Percentiles rank a stretch among this genome's conserved stretches.
Conservation (phyloP, 495 filamentous ascomycete species). For the Friedmanniomyces simplex region DNA sequence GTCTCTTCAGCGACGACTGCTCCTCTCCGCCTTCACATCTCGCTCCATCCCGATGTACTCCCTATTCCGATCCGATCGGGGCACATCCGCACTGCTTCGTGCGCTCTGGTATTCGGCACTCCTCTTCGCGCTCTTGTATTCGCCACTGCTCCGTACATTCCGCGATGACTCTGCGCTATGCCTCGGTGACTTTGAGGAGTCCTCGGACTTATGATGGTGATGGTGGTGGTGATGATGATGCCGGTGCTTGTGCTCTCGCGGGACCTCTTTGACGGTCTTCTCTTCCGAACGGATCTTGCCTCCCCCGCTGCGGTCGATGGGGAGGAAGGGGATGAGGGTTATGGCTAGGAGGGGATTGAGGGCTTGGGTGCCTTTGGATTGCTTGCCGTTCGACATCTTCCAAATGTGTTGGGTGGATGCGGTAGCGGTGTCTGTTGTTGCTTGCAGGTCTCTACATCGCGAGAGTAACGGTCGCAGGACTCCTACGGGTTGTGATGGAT, state of each 20-base stretch:
- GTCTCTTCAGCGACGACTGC: background rate
- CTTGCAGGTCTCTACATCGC: background rate
- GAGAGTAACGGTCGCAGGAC: too few relatives aligned
- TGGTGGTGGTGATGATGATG: background rate
- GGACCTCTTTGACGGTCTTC: background rate
- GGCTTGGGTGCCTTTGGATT: background rate
- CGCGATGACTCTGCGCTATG: background rate
- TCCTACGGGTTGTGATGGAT: background rate
- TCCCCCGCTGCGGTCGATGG: background rate
- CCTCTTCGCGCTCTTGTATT: background rate
- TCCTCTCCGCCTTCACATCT: background rate
- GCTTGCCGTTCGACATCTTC: background rate
- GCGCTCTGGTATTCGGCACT: background rate
- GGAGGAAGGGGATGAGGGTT: background rate
- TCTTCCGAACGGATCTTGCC: background rate
- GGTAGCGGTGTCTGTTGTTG: background rate
- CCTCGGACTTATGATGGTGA: background rate
- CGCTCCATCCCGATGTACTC: background rate
- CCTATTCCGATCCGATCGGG: background rate
- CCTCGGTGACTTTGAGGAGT: background rate
- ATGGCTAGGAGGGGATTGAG: background rate
- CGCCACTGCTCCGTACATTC: background rate
- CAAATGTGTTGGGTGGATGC: background rate
- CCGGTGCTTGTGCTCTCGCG: background rate
- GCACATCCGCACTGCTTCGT: background rate